Percentiles rank a stretch among this genome's conserved stretches.
Evolutionary conservation across 164 flowering plant species (phyloP).

Genomic region (Pachysandra terminalis): DNA sequence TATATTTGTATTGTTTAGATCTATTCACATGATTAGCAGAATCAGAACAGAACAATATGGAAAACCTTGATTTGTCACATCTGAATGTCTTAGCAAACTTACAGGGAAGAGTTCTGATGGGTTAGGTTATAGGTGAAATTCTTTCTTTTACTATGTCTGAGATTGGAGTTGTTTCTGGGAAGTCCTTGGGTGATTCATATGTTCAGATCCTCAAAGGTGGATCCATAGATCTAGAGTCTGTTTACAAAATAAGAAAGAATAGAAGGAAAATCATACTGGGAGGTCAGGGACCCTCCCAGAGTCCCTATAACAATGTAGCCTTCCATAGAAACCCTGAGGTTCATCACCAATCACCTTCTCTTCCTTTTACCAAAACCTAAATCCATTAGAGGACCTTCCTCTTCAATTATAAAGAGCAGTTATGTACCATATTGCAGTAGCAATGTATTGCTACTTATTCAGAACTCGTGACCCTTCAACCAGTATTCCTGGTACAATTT

Average conservation of each 20-base stretch:
- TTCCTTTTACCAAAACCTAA: neutral
- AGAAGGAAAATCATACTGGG: too few species aligned
- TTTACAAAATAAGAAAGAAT: too few species aligned
- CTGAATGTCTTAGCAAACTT: neutral
- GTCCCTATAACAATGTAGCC: too few species aligned
- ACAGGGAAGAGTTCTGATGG: neutral
- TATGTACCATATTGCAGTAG: neutral
- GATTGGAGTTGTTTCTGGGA: too few species aligned
- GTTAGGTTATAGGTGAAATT: neutral
- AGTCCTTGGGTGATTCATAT: too few species aligned
- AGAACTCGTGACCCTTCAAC: neutral
- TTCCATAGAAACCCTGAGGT: too few species aligned
- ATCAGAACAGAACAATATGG: neutral
- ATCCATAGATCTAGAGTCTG: too few species aligned
- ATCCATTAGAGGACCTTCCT: too few species aligned
- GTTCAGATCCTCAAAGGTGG: neutral
- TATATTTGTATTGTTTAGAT: neutral
- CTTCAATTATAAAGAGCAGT: too few species aligned
- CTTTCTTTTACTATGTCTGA: neutral
- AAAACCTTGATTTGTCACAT: constrained; percentile 3
- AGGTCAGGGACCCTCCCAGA: too few species aligned
- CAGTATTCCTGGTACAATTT: too few species aligned
- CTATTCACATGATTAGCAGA: neutral
- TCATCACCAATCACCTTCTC: neutral
- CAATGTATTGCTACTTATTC: neutral